phyloP scores from a whole-genome alignment of 202 grass and related monocot genomes.

The Zoysia matrella region DNA sequence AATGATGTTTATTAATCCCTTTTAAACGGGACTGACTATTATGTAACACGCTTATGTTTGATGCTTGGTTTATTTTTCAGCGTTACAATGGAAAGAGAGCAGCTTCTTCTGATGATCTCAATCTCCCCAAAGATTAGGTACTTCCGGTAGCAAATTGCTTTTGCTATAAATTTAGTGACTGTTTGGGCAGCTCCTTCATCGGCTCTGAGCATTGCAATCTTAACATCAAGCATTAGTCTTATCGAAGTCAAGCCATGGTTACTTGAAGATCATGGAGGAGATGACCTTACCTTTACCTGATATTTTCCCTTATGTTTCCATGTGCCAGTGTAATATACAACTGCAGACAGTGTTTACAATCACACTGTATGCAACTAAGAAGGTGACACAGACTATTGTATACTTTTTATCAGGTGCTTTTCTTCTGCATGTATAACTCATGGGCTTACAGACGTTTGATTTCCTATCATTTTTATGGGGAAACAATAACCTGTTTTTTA shows the following conservation, averaged over 20 bases:
- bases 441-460: too few relatives aligned
- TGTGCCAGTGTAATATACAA: conserved; percentile 24
- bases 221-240: conserved; percentile 36
- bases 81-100: conserved; percentile 50
- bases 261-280: conserved; percentile 6
- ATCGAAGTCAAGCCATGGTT: background rate
- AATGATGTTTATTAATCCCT: background rate
- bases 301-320: background rate
- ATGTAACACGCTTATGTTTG: conserved; percentile 15
- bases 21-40: background rate
- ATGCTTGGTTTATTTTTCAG: conserved; percentile 39
- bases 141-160: conserved; percentile 19
- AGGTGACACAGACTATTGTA: conserved; percentile 18
- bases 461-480: too few relatives aligned
- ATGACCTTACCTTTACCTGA: background rate
- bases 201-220: too few relatives aligned
- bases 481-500: too few relatives aligned
- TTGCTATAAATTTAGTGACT: background rate
- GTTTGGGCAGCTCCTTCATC: background rate
- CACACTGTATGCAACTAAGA: background rate
- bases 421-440: too few relatives aligned
- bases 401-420: conserved; percentile 14
- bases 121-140: conserved; percentile 40
- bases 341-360: conserved; percentile 10
- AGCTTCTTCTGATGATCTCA: conserved; percentile 41